Evolutionary conservation across 768 basidiomycete species (phyloP), one percentile per base, ranked within the genome.

Genomic region (Dacryopinax primogenitus): DNA sequence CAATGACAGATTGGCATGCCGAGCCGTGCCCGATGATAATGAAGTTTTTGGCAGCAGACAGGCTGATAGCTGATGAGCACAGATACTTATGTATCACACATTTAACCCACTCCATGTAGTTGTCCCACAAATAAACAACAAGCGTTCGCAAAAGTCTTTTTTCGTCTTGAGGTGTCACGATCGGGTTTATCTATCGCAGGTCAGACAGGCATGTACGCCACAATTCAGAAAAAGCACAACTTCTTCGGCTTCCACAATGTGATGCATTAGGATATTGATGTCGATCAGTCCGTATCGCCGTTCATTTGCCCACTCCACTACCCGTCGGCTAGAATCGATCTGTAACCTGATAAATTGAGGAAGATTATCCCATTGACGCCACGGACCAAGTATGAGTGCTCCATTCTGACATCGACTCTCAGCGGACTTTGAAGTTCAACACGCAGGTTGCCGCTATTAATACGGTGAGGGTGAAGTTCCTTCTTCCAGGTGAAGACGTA

Each of bases 111-210:
- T 88, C 85, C 67, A 98, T 79, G 71, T 93, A 94, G 71, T 97
- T 95, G 74, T 98, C 95, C 96, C 96, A 99, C 12, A 98, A 74
- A 73, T 97, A 95, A 2, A 80, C 79, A 66, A 95, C 73, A 26
- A 94, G 26, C 45, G n/a, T n/a, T 64, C 32, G 26, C 23, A 30
- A 32, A 58, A 4, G 26, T 21, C 11, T 2, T 13, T 15, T 12
- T 1, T n/a, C n/a, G n/a, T n/a, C n/a, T n/a, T n/a, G n/a, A n/a
- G n/a, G n/a, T n/a, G n/a, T n/a, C n/a, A n/a, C n/a, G n/a, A n/a
- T n/a, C n/a, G n/a, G n/a, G n/a, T n/a, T n/a, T n/a, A n/a, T n/a
- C n/a, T n/a, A 18, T 44, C 4, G 6, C 16, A 7, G 3, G 4
- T 44, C 41, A 44, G 41, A 44, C 18, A 44, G 16, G 36, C 9